Base-by-base conservation (phyloP, 2,329 filamentous ascomycete genomes). In the Beauveria caledonica region DNA sequence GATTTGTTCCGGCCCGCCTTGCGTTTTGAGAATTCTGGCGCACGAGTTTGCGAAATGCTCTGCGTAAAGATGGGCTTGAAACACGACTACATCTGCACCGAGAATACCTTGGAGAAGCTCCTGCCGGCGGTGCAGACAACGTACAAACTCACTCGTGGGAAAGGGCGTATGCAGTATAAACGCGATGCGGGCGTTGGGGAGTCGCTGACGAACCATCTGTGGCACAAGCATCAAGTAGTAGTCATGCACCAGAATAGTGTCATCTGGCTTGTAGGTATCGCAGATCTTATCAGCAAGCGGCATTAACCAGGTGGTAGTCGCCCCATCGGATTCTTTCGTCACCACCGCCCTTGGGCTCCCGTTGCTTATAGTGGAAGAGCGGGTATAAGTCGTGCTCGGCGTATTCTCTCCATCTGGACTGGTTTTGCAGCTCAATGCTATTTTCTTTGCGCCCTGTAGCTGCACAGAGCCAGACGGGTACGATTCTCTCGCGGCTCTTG, bases 161-260 rank as follows among this genome's bases (percentile, higher is more conserved):
- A 97, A 97, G 0, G 93, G 93, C 48, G 92, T 87, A 73, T 97
- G 93, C 48, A 97, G 80, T 77, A 91, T 97, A 78, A 97, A 96
- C 58, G 90, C 88, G 70, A 97, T 92, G 77, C 96, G 95, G 74
- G 96, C 90, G 72, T 91, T 89, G 3, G 92, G 90, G 19, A 92
- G 80, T 44, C 88, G 85, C 72, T 96, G 91, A 52, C 93, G 87
- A 61, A 97, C 78, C 77, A 97, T 86, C 73, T 86, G 91, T 2
- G 94, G 93, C 4, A 97, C 83, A 25, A 97, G 80, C 73, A 97
- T 86, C 48, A 97, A 83, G 70, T 96, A 92, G 73, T 96, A 97
- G 74, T 97, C 93, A 72, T 97, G 93, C 57, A 97, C 86, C 71
- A 96, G 84, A 62, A 97, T 85, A 58, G 97, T 85, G 71, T 97